phyloP scores from a whole-genome alignment of 352 stramenopile genomes.

The Discostella stelligera region DNA sequence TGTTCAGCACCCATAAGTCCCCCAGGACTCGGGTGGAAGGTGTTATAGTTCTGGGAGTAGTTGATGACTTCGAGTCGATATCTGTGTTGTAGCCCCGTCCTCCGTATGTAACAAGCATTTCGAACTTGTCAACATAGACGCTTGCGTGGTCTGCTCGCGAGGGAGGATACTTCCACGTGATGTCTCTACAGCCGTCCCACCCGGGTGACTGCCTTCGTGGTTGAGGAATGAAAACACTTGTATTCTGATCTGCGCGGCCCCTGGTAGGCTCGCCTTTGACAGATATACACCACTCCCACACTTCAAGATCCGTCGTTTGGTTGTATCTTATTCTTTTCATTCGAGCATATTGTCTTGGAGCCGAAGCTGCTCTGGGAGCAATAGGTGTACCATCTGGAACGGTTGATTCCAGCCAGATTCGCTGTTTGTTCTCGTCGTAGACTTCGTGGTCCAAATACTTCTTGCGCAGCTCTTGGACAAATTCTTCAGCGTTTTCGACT shows the following conservation, averaged over 20 bases:
- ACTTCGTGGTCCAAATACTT: conserved; percentile 57
- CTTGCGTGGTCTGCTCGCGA: conserved; percentile 84
- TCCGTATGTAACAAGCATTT: conserved; percentile 88
- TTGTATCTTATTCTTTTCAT: conserved; percentile 45
- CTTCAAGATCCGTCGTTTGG: conserved; percentile 41
- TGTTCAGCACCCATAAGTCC: conserved; percentile 90
- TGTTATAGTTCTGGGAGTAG: conserved; percentile 70
- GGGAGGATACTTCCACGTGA: conserved; percentile 50
- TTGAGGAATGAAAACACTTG: conserved; percentile 86
- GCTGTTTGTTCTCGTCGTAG: conserved; percentile 37
- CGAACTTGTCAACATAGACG: conserved; percentile 82
- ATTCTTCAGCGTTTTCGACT: conserved; percentile 45
- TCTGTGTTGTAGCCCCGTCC: conserved; percentile 83
- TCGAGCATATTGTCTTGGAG: conserved; percentile 72
- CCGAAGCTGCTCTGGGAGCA: conserved; percentile 71
- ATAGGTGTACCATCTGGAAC: conserved; percentile 66
- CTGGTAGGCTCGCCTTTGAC: conserved; percentile 89
- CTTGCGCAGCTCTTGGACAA: conserved; percentile 42
- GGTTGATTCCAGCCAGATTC: conserved; percentile 52
- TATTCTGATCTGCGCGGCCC: conserved; percentile 56
- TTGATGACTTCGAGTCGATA: conserved; percentile 57
- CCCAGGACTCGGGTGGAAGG: conserved; percentile 73
- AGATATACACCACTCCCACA: conserved; percentile 76
- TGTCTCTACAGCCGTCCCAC: conserved; percentile 93
- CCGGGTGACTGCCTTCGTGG: conserved; percentile 88